Evolutionary conservation across 2,329 filamentous ascomycete genomes (phyloP).

Genomic region (Aspergillus latus): DNA sequence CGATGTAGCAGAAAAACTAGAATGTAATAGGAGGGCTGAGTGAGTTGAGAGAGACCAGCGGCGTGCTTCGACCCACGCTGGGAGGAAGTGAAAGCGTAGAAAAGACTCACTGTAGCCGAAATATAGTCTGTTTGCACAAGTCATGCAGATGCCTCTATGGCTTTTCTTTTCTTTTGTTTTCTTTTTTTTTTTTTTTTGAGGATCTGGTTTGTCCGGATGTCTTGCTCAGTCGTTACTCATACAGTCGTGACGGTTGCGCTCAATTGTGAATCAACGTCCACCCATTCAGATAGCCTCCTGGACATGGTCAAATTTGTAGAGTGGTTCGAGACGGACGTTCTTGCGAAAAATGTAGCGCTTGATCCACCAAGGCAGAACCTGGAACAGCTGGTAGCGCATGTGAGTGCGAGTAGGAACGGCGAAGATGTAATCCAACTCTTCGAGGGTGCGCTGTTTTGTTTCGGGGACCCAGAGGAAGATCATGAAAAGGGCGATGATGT

Average conservation of each 20-base stretch:
- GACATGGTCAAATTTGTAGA: conserved; percentile 51
- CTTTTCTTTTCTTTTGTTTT: background rate
- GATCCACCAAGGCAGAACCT: conserved; percentile 61
- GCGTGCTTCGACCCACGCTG: background rate
- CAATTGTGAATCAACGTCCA: conserved; percentile 8
- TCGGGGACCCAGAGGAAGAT: conserved; percentile 63
- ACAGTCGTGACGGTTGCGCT: background rate
- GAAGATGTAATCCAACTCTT: conserved; percentile 61
- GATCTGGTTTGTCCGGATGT: background rate
- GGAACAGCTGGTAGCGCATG: conserved; percentile 57
- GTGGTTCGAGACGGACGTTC: conserved; percentile 47
- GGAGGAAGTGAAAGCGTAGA: background rate
- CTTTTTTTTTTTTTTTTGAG: background rate
- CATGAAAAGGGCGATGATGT: conserved; percentile 60
- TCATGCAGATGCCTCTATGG: background rate
- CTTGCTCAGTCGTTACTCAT: background rate
- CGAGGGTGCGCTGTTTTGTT: conserved; percentile 55
- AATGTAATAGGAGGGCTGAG: too few species aligned
- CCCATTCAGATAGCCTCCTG: conserved; percentile 22
- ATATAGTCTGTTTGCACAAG: background rate
- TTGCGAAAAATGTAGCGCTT: conserved; percentile 58
- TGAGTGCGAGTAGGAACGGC: conserved; percentile 60
- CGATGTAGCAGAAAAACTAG: background rate
- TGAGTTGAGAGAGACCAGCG: background rate
- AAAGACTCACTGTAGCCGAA: too few species aligned